Evolutionary conservation across 108 stramenopile genomes (phyloP).

Genomic region (Phaeodactylum tricornutum): DNA sequence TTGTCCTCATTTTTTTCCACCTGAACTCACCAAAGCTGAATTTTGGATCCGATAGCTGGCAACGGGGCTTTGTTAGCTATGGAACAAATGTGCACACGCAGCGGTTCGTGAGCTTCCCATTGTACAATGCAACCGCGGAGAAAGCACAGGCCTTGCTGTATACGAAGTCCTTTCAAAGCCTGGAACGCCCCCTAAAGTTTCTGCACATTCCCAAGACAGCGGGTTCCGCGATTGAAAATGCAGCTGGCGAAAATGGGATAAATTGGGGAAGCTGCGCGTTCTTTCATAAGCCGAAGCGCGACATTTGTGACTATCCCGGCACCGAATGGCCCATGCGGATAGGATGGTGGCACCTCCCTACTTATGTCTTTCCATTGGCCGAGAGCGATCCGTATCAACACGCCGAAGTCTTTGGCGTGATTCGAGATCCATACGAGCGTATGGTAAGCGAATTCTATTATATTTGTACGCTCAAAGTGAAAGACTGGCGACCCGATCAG

Average conservation of each 20-base stretch:
- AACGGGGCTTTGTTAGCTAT: no score
- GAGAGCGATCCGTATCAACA: slow-evolving; percentile 20
- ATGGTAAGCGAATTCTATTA: slow-evolving; percentile 32
- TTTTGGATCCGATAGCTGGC: no score
- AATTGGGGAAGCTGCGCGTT: slow-evolving; percentile 27
- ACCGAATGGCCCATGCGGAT: slow-evolving; percentile 21
- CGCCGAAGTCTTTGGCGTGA: slow-evolving; percentile 26
- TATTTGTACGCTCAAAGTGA: slow-evolving; percentile 11
- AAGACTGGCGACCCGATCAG: slow-evolving; percentile 20
- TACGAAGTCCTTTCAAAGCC: slow-evolving; percentile 10
- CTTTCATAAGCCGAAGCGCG: slow-evolving; percentile 24
- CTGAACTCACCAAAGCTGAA: no score
- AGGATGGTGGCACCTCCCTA: slow-evolving; percentile 30
- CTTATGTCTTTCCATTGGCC: slow-evolving; percentile 17
- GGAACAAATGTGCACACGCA: no score
- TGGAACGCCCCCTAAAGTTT: slow-evolving; percentile 17
- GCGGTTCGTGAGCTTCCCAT: no score
- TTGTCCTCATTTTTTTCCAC: no score
- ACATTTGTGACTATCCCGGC: slow-evolving; percentile 12
- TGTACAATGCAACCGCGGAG: no score
- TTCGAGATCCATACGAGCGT: slow-evolving; percentile 24
- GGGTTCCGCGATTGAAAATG: slow-evolving; percentile 26
- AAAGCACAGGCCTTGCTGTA: no score
- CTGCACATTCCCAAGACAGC: slow-evolving; percentile 34
- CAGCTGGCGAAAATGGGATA: slow-evolving; percentile 9